phyloP scores from a whole-genome alignment of 257 asterid species.

The Solanum rostratum region DNA sequence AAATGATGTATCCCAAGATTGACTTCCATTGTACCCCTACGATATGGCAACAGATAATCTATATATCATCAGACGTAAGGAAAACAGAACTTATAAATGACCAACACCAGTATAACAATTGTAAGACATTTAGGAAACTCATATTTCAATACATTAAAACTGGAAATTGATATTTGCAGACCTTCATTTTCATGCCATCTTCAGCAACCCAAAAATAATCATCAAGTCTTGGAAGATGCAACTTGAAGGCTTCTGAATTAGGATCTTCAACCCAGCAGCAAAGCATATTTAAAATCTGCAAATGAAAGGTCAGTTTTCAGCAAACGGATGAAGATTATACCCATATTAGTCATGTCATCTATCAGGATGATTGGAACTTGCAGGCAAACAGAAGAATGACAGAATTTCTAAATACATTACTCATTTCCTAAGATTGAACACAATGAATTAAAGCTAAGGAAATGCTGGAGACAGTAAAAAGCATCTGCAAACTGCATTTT shows the following conservation, averaged over 20 bases:
- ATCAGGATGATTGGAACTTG: not conserved
- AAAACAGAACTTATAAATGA: not conserved
- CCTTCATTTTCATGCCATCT: constrained; percentile 99
- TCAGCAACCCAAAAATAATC: constrained; percentile 96
- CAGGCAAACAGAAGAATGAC: not conserved
- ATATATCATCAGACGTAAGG: not conserved
- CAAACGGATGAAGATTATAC: not conserved
- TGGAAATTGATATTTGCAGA: constrained; percentile 3
- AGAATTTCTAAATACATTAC: not conserved
- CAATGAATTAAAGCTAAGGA: not conserved
- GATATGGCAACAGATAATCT: not conserved
- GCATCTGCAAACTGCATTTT: not conserved
- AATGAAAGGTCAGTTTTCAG: not conserved
- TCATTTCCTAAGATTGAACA: not conserved
- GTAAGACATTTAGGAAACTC: not conserved
- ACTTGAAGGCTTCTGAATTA: constrained; percentile 91
- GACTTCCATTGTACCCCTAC: constrained; percentile 98
- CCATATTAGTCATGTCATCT: not conserved
- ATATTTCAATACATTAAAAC: not conserved
- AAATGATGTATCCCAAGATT: constrained; percentile 85
- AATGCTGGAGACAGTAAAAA: not conserved
- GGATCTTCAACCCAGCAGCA: constrained; percentile 99
- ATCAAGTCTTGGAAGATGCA: constrained; percentile 79
- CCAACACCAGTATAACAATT: not conserved
- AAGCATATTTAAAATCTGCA: constrained; percentile 87